Conservation (phyloP, 305 asterid genomes). For the Solanum hybrid region DNA sequence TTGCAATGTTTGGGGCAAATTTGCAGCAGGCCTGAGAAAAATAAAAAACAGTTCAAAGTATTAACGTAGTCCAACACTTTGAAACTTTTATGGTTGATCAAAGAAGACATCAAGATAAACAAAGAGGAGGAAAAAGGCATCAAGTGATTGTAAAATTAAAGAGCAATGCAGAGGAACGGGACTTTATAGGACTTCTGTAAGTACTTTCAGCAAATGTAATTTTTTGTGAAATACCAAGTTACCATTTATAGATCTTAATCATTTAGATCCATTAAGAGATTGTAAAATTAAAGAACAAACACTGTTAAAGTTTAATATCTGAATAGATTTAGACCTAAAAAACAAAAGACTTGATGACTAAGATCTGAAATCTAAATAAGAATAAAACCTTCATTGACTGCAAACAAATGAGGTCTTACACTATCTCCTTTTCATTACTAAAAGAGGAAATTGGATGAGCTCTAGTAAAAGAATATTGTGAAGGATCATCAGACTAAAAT, state of each 20-base stretch:
- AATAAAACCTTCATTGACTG: not conserved
- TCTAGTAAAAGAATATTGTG: not conserved
- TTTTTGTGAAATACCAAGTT: not conserved
- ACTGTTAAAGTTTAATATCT: not conserved
- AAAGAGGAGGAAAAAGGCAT: not conserved
- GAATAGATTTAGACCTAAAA: not conserved
- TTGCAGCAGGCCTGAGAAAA: conserved; percentile 68
- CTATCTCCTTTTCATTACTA: not conserved
- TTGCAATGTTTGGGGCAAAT: conserved; percentile 88
- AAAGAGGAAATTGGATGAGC: not conserved
- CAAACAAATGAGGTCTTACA: not conserved
- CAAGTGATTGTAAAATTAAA: not conserved
- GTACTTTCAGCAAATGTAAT: not conserved
- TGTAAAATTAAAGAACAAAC: not conserved
- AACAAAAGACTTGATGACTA: not conserved
- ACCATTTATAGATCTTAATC: not conserved
- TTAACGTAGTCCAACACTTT: not conserved
- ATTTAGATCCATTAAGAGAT: not conserved
- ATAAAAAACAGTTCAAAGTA: not conserved
- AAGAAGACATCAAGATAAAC: not conserved
- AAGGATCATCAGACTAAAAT: not conserved
- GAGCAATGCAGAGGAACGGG: not conserved
- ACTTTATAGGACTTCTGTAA: not conserved
- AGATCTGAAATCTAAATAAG: not conserved
- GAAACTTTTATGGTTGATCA: not conserved